Evolutionary conservation across 2,329 filamentous ascomycete genomes (phyloP).

Genomic region (Chaetomiaceae sp.): DNA sequence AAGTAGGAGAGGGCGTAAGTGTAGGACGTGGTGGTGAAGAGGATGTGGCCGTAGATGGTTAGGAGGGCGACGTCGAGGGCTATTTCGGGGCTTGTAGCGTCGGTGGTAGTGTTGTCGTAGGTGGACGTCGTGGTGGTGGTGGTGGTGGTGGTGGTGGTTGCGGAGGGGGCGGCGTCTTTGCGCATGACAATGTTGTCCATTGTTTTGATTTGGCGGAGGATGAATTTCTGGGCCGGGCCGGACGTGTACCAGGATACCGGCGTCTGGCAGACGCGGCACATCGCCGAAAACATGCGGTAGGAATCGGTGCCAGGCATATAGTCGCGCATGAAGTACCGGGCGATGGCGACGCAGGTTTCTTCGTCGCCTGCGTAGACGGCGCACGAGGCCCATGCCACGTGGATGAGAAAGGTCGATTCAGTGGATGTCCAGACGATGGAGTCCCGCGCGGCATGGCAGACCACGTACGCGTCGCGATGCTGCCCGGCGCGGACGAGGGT

Average conservation of each 20-base stretch:
- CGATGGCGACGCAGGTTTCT: constrained; percentile 65
- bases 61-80: constrained; percentile 73
- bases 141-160: constrained; percentile 29
- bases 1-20: constrained; percentile 85
- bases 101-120: constrained; percentile 30
- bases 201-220: constrained; percentile 84
- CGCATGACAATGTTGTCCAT: constrained; percentile 67
- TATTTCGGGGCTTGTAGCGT: constrained; percentile 17
- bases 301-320: constrained; percentile 75
- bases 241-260: constrained; percentile 72
- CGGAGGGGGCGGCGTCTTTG: too few species aligned
- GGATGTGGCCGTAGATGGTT: constrained; percentile 84
- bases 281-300: constrained; percentile 74
- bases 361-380: constrained; percentile 77
- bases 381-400: constrained; percentile 79
- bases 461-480: constrained; percentile 69
- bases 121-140: constrained; percentile 25
- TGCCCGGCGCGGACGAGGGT: constrained; percentile 65
- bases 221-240: constrained; percentile 81
- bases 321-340: constrained; percentile 80
- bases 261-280: constrained; percentile 73
- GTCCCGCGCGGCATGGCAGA: constrained; percentile 71
- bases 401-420: constrained; percentile 65
- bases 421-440: constrained; percentile 76
- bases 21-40: constrained; percentile 80